Evolutionary conservation across 805 yeast genomes (phyloP).

Genomic region (Sugiyamaella smithiae): DNA sequence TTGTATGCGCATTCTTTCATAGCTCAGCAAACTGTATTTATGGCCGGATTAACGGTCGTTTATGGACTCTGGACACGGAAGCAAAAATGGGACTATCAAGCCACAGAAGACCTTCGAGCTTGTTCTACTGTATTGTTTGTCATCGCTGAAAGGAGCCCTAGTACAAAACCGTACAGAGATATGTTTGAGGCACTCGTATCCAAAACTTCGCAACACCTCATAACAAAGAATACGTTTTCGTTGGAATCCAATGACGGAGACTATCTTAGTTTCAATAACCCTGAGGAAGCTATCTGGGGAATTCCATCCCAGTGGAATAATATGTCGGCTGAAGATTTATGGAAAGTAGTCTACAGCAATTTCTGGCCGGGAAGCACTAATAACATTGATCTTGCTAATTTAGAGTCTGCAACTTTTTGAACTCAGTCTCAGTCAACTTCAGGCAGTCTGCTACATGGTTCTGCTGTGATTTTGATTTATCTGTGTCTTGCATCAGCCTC

Average conservation of each 20-base stretch:
- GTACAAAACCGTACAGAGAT: slow-evolving; percentile 11
- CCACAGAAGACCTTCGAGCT: slow-evolving; percentile 13
- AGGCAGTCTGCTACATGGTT: not conserved
- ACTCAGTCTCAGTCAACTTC: not conserved
- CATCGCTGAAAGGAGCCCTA: slow-evolving; percentile 13
- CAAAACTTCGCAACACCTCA: slow-evolving; percentile 12
- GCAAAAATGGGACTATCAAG: slow-evolving; percentile 9
- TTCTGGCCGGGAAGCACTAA: slow-evolving; percentile 3
- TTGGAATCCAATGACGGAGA: not conserved
- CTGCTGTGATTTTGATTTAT: not conserved
- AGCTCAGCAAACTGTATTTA: slow-evolving; percentile 14
- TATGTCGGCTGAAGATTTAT: slow-evolving; percentile 5
- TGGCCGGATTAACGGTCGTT: slow-evolving; percentile 13
- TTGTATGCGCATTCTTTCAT: slow-evolving; percentile 14
- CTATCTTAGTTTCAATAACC: not conserved
- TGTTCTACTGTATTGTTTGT: slow-evolving; percentile 18
- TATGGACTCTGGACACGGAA: slow-evolving; percentile 17
- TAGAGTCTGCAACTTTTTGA: not conserved
- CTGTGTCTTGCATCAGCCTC: not conserved
- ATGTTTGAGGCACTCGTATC: slow-evolving; percentile 14
- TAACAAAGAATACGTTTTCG: not conserved
- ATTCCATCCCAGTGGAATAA: not conserved
- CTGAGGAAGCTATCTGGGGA: not conserved
- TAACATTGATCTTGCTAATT: slow-evolving; percentile 1
- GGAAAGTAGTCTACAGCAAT: slow-evolving; percentile 3